Percentiles rank a stretch among this genome's conserved stretches.
Conservation (phyloP, 2,329 filamentous ascomycete genomes). For the Waltergamsia citrina region DNA sequence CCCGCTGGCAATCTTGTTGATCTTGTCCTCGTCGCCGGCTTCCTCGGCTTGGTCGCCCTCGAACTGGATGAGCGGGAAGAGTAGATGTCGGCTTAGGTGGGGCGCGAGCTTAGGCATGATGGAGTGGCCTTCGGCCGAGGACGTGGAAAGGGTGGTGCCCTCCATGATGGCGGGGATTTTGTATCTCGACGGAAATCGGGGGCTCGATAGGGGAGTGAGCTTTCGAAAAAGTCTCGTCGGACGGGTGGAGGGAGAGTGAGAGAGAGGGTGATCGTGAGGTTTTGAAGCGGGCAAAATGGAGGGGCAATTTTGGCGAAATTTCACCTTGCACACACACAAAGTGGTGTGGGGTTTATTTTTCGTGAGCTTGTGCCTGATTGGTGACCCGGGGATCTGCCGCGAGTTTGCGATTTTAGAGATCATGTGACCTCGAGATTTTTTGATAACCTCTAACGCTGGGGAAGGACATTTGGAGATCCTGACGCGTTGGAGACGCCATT, state of each 20-base stretch:
- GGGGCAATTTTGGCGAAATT: slow-evolving; percentile 33
- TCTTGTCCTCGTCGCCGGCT: slow-evolving; percentile 46
- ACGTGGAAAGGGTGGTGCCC: slow-evolving; percentile 37
- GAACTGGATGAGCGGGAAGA: slow-evolving; percentile 95
- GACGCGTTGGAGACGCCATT: too few species aligned
- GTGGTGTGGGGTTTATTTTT: slow-evolving; percentile 26
- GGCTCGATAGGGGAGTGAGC: slow-evolving; percentile 1
- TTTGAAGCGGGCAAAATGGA: slow-evolving; percentile 16
- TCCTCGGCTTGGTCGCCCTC: slow-evolving; percentile 74
- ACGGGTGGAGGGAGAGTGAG: slow-evolving; percentile 2
- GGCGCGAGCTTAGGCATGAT: slow-evolving; percentile 83
- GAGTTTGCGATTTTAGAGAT: slow-evolving; percentile 8
- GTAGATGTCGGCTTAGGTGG: slow-evolving; percentile 89
- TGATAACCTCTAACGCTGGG: slow-evolving; percentile 2
- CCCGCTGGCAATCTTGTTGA: slow-evolving; percentile 66
- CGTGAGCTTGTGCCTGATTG: slow-evolving; percentile 5
- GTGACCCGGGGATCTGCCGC: slow-evolving; percentile 22
- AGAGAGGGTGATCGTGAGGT: not conserved
- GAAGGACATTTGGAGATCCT: too few species aligned
- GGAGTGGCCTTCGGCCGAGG: slow-evolving; percentile 60
- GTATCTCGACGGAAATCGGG: not conserved
- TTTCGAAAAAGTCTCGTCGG: too few species aligned
- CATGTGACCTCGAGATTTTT: slow-evolving; percentile 28
- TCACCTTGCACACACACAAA: slow-evolving; percentile 24
- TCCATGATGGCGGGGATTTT: slow-evolving; percentile 20